A percentile compares a stretch with the other conserved stretches of the same genome.
Conservation (phyloP, 2,329 filamentous ascomycete species). For the Curvularia sp. region DNA sequence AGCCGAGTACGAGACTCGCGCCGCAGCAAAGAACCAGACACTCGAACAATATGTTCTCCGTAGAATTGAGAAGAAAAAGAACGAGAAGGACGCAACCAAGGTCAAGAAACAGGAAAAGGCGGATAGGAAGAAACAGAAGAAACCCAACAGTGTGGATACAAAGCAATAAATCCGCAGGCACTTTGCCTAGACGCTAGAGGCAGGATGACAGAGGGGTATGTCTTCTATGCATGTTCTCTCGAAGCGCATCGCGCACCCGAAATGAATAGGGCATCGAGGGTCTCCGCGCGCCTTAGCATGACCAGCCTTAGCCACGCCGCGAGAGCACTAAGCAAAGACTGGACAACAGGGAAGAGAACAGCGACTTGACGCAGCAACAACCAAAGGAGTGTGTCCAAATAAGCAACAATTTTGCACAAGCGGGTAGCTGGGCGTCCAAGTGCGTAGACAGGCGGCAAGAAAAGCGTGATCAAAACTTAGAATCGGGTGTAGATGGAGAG, state of each 20-base stretch:
- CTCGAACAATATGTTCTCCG: slow-evolving; percentile 48
- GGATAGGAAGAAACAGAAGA: slow-evolving; percentile 13
- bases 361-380: neutral
- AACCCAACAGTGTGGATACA: slow-evolving; percentile 9
- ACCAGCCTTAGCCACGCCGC: neutral
- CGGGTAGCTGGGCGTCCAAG: neutral
- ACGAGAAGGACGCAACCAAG: slow-evolving; percentile 16
- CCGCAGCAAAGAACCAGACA: slow-evolving; percentile 48
- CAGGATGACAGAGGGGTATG: too few relatives aligned
- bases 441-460: too few relatives aligned
- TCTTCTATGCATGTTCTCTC: neutral
- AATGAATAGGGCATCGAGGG: neutral
- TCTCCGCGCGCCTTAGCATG: neutral
- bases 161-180: neutral
- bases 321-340: neutral
- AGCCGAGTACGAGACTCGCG: slow-evolving; percentile 44
- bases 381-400: neutral
- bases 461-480: neutral
- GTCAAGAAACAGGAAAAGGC: slow-evolving; percentile 6
- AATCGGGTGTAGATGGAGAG: neutral
- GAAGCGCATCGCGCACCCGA: neutral
- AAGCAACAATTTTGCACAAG: neutral
- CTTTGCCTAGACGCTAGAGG: neutral
- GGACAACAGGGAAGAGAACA: neutral
- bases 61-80: slow-evolving; percentile 49